Evolutionary conservation across 2,329 filamentous ascomycete species (phyloP), one percentile per base, ranked within the genome.

Genomic region (Biscogniauxia marginata): DNA sequence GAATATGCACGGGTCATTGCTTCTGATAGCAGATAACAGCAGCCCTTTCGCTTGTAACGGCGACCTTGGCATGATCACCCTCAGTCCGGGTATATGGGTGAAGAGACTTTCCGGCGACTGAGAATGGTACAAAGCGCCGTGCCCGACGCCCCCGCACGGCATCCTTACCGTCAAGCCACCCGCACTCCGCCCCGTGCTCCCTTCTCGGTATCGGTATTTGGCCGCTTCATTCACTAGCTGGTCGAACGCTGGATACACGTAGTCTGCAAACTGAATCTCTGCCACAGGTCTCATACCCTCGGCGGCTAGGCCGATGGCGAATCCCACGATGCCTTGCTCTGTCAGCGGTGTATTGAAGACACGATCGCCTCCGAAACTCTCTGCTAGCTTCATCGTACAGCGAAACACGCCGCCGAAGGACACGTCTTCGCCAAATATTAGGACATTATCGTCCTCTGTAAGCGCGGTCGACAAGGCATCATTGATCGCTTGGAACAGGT

Each of bases 321-420:
- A 98, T 0, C 95, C 95, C 57, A 96, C 83, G 63, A 99, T 93
- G 1, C 93, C 95, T 74, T 98, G 95, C 71, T 99, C 95, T 30
- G 88, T 91, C 64, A 99, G 75, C 0, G 95, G 95, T 18, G 93
- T 98, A 74, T 99, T 98, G 80, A 99, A 99, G 30, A 99, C 93
- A 55, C 95, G 83, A 56, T 95, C 89, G 2, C 85, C 82, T 7
- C 95, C 95, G 71, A 95, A 96, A 54, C 91, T 91, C 60, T 92
- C 89, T 25, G 91, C 86, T 16, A 99, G 81, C 65, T 93, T 91
- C 86, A 95, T 93, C 25, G 91, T 93, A 75, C 92, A 97, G 55
- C 95, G 84, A 70, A 99, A 99, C 16, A 99, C 95, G 53, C 95
- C 95, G 45, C 95, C 95, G 62, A 99, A 99, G 13, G 95, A 91